Evolutionary conservation across 495 filamentous ascomycete species (phyloP), one percentile per base, ranked within the genome.

Genomic region (Neurospora sp.): DNA sequence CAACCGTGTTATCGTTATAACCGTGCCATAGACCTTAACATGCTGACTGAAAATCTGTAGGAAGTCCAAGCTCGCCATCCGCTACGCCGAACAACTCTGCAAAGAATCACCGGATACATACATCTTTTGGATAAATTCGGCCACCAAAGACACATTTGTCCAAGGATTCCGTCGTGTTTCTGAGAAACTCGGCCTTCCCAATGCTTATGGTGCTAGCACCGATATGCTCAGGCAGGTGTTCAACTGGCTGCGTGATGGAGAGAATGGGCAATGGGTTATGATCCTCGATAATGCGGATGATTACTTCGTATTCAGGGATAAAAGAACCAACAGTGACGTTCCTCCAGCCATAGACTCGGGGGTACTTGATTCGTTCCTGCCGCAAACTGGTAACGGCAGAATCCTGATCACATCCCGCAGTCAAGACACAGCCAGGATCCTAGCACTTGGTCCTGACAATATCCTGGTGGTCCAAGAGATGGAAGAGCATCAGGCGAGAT

Each of bases 91-190:
- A 20, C 7, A 48, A 4, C 1, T 48, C n/a, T 8, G n/a, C 9
- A n/a, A 44, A 8, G n/a, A 23, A 48, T 11, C 4, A 5, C 44
- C 44, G 41, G 5, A 80, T 35, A 86, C 81, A 27, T 86, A 80
- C 81, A 82, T 88, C 10, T 85, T 88, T 75, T 89, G 87, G 86
- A 75, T 88, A 10, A 81, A 84, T 74, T 82, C 82, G 5, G 83
- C 82, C 70, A 84, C 76, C 48, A 69, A 66, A 38, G 79, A 83
- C 80, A 73, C 81, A 84, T 7, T 79, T 86, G 16, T 69, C 79
- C 35, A 74, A 80, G 73, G 87, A 78, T 83, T 77, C 86, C 20
- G 69, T 69, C 3, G 78, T 27, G 23, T 73, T 9, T 23, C 69
- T 23, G 44, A 71, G 1, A 7, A 18, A 12, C 44, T 73, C 3